Evolutionary conservation across 768 basidiomycete species (phyloP).

Genomic region (Hemileccinum impolitum): DNA sequence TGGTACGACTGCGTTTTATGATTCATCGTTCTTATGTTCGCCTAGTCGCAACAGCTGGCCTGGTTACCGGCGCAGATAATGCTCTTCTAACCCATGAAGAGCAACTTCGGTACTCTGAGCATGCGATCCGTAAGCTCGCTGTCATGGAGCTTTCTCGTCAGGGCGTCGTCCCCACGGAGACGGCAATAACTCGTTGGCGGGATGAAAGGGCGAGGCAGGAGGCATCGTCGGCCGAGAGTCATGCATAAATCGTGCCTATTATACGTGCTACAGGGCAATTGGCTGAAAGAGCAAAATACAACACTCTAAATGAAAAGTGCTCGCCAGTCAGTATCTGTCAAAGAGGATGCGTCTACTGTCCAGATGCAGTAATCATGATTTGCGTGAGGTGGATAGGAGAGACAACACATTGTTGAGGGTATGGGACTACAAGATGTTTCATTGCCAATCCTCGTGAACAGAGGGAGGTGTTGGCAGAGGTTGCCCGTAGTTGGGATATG

Average conservation of each 20-base stretch:
- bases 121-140: constrained; percentile 67
- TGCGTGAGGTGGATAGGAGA: constrained; percentile 6
- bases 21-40: not conserved
- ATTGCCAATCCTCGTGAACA: constrained; percentile 27
- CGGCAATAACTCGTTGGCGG: constrained; percentile 81
- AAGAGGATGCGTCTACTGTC: constrained; percentile 9
- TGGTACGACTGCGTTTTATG: not conserved
- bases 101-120: constrained; percentile 62
- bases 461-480: constrained; percentile 26
- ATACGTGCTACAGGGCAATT: constrained; percentile 9
- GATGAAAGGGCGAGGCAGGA: constrained; percentile 35
- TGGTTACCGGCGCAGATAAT: constrained; percentile 72
- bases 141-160: constrained; percentile 69
- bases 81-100: constrained; percentile 73
- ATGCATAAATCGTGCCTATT: constrained; percentile 6
- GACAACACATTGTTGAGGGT: constrained; percentile 16
- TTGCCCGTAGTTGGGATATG: constrained; percentile 31
- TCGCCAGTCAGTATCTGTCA: not conserved
- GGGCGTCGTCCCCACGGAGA: constrained; percentile 78
- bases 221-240: constrained; percentile 4
- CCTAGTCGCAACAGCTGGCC: constrained; percentile 60
- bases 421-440: constrained; percentile 15
- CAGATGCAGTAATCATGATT: constrained; percentile 10
- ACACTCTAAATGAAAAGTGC: constrained; percentile 15
- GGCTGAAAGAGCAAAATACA: constrained; percentile 12